phyloP scores from a whole-genome alignment of 148 eudicot species.

The Rhododendron ovatum region DNA sequence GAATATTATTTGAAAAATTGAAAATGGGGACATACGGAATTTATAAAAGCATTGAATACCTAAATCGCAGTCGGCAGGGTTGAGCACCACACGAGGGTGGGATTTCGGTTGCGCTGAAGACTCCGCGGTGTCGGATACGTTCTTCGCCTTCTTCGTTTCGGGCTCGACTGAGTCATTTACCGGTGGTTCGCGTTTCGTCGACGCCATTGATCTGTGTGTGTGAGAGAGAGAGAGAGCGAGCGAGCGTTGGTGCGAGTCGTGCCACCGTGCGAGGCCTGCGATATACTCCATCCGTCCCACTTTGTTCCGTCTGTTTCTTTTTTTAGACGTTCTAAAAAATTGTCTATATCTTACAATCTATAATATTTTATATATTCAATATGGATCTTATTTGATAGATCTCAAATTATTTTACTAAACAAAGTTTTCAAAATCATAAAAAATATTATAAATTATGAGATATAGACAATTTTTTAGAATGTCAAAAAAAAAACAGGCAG shows the following conservation, averaged over 20 bases:
- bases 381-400: too few species aligned
- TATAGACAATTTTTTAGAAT: too few species aligned
- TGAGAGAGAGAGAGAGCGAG: conserved; percentile 1
- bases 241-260: neutral
- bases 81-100: conserved; percentile 32
- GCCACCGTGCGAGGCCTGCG: too few species aligned
- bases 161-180: conserved; percentile 3
- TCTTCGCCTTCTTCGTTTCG: conserved; percentile 22
- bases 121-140: conserved; percentile 1
- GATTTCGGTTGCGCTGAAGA: neutral
- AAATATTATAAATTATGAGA: too few species aligned
- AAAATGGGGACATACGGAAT: neutral
- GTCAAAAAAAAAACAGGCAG: too few species aligned
- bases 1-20: neutral
- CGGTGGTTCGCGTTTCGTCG: conserved; percentile 33
- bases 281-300: too few species aligned
- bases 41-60: conserved; percentile 18
- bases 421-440: too few species aligned
- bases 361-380: too few species aligned
- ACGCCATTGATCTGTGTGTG: conserved; percentile 24
- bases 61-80: conserved; percentile 59
- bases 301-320: too few species aligned
- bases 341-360: too few species aligned
- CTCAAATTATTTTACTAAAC: too few species aligned
- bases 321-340: too few species aligned